These are phyloP conservation scores for Syzygium syzygioides DNA, from an alignment of 441 rosid species.

Conservation along the genomic window DNA sequence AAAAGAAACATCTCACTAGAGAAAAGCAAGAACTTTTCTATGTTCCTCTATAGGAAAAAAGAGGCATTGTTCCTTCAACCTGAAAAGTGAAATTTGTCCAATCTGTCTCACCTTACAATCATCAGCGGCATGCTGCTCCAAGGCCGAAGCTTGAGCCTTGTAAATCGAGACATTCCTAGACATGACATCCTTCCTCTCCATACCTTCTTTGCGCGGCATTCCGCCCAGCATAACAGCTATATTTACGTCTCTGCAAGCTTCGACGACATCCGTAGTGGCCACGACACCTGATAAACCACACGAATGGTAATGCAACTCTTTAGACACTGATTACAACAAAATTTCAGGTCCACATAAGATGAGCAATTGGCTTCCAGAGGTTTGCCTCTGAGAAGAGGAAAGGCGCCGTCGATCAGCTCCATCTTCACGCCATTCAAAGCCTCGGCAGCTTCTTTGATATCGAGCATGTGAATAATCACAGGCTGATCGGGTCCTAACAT, in stretches of 20 bases:
- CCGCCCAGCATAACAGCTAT: slow-evolving; percentile 60
- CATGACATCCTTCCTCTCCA: slow-evolving; percentile 65
- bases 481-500: slow-evolving; percentile 85
- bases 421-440: slow-evolving; percentile 65
- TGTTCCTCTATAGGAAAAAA: background rate
- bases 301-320: background rate
- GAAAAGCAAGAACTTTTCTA: background rate
- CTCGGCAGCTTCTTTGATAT: slow-evolving; percentile 53
- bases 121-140: slow-evolving; percentile 56
- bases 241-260: slow-evolving; percentile 51
- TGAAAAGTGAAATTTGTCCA: background rate
- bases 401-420: slow-evolving; percentile 78
- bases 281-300: slow-evolving; percentile 25
- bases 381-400: slow-evolving; percentile 70
- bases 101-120: slow-evolving; percentile 44
- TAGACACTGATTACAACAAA: background rate
- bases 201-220: slow-evolving; percentile 45
- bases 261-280: slow-evolving; percentile 46
- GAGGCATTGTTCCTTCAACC: background rate
- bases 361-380: background rate
- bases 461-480: slow-evolving; percentile 80
- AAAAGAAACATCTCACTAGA: background rate
- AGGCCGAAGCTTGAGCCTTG: slow-evolving; percentile 68
- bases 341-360: background rate
- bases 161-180: slow-evolving; percentile 47